Conservation (phyloP, 129 eudicot species). For the Ambrosia artemisiifolia region DNA sequence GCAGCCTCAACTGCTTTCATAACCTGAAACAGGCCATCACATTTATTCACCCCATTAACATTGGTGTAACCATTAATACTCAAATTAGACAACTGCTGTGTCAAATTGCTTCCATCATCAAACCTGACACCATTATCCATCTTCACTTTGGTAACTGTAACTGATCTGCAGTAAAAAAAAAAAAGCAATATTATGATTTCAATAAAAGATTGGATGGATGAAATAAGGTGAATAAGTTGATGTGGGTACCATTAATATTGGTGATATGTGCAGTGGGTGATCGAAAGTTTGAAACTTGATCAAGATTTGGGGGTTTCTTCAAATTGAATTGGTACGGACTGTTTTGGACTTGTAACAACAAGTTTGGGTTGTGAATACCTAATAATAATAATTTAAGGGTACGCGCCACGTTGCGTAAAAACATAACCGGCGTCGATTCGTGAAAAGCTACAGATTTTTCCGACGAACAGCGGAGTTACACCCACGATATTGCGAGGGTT, state of each 20-base stretch:
- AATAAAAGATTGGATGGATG: not conserved
- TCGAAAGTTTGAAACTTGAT: not conserved
- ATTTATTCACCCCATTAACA: slow-evolving; percentile 28
- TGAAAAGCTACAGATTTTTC: no score
- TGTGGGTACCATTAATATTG: not conserved
- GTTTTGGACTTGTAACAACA: no score
- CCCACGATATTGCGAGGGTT: no score
- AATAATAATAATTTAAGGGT: no score
- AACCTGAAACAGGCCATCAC: slow-evolving; percentile 77
- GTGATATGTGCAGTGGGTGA: slow-evolving; percentile 6
- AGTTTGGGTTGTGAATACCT: no score
- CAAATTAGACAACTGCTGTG: slow-evolving; percentile 41
- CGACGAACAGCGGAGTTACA: no score
- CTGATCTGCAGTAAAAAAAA: slow-evolving; percentile 14
- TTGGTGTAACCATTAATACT: slow-evolving; percentile 16
- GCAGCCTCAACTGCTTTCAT: slow-evolving; percentile 96
- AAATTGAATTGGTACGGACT: no score
- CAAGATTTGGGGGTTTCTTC: slow-evolving; percentile 2
- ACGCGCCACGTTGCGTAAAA: no score
- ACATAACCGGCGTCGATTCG: no score
- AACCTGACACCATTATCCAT: slow-evolving; percentile 58
- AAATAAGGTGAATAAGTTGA: not conserved
- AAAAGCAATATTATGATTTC: no score
- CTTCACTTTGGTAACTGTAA: slow-evolving; percentile 16
- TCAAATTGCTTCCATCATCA: slow-evolving; percentile 47